These are phyloP conservation scores for Toxicodendron radicans DNA, from an alignment of 345 rosid species.

Conservation along the genomic window DNA sequence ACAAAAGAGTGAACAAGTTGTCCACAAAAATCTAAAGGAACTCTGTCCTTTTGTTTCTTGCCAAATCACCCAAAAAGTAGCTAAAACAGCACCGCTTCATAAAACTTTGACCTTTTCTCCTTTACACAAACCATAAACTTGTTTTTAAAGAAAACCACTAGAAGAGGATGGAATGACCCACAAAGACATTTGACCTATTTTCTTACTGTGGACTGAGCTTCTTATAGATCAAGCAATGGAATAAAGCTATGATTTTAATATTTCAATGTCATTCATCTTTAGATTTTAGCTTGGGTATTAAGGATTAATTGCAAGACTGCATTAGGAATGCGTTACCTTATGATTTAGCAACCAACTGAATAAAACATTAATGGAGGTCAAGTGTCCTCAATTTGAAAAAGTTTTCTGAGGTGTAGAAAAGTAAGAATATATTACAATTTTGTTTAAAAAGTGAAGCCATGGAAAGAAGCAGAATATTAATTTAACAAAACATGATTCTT, in stretches of 20 bases:
- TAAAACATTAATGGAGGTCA: neutral
- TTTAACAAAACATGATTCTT: neutral
- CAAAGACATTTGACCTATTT: neutral
- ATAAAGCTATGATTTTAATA: neutral
- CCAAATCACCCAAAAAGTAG: too few species aligned
- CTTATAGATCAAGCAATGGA: conserved; percentile 3
- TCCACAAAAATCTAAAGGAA: too few species aligned
- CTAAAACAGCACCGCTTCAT: too few species aligned
- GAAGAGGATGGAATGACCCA: too few species aligned
- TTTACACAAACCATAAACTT: too few species aligned
- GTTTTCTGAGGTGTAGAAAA: neutral
- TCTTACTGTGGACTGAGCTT: neutral
- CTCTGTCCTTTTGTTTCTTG: too few species aligned
- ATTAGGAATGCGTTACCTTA: conserved; percentile 1
- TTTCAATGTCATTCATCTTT: neutral
- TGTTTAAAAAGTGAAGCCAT: neutral
- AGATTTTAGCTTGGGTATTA: neutral
- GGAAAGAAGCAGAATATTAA: conserved; percentile 4
- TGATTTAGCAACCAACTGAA: neutral
- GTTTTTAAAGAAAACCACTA: too few species aligned
- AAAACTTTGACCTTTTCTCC: too few species aligned
- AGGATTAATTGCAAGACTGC: neutral
- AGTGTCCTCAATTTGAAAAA: neutral
- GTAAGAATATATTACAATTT: neutral
- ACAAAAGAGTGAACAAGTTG: too few species aligned